These are phyloP conservation scores for Fusarium multiceps DNA, from an alignment of 2,329 filamentous ascomycete genomes.

Conservation along the genomic window DNA sequence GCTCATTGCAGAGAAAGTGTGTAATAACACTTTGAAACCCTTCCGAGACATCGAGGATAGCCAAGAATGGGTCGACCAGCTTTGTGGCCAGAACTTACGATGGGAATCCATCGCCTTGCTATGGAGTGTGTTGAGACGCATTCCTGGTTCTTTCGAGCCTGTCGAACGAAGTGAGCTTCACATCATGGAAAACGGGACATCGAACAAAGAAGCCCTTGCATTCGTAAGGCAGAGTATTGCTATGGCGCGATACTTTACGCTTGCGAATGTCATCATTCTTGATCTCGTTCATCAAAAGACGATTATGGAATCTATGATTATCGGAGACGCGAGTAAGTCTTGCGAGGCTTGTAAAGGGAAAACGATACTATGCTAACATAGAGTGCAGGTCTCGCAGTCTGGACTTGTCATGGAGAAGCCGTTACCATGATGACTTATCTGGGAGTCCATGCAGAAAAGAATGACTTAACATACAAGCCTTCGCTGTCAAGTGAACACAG, in stretches of 20 bases:
- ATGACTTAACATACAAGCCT: neutral
- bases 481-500: neutral
- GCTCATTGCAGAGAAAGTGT: neutral
- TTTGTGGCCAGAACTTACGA: constrained; percentile 1
- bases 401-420: neutral
- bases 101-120: constrained; percentile 7
- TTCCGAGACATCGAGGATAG: neutral
- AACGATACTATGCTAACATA: neutral
- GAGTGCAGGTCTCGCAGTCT: neutral
- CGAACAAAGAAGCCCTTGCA: neutral
- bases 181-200: neutral
- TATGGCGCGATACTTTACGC: neutral
- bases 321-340: constrained; percentile 1
- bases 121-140: constrained; percentile 12
- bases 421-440: constrained; percentile 16
- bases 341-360: rapidly evolving
- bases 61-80: constrained; percentile 2
- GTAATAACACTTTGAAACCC: neutral
- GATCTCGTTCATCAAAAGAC: constrained; percentile 14
- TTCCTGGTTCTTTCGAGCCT: neutral
- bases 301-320: constrained; percentile 8
- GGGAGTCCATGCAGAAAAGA: neutral
- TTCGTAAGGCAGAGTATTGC: neutral
- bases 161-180: neutral
- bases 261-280: constrained; percentile 1